These are phyloP conservation scores for Eremothecium gossypii DNA, from an alignment of 1,139 yeast species.

Conservation along the genomic window DNA sequence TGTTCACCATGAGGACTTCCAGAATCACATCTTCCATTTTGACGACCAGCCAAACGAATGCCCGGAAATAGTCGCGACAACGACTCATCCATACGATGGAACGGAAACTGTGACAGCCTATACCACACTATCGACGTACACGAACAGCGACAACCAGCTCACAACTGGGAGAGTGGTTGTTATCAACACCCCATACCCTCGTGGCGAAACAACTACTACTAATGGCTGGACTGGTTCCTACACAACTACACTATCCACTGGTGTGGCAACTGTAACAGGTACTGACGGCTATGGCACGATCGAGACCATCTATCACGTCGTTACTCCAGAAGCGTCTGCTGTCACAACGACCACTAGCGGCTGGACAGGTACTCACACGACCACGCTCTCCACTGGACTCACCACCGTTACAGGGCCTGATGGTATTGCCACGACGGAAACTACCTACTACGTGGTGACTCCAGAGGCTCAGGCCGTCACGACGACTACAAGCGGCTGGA, in stretches of 20 bases:
- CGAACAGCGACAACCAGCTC: slow-evolving; percentile 6
- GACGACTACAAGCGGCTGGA: too few relatives aligned
- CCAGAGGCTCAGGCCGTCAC: slow-evolving; percentile 5
- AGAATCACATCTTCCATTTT: slow-evolving; percentile 7
- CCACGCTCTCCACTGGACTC: slow-evolving; percentile 10
- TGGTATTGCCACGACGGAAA: slow-evolving; percentile 6
- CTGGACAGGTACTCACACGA: slow-evolving; percentile 8
- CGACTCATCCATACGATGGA: slow-evolving; percentile 9
- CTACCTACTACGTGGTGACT: slow-evolving; percentile 10
- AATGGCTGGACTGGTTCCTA: slow-evolving; percentile 7
- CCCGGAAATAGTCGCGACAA: slow-evolving; percentile 6
- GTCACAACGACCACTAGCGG: slow-evolving; percentile 6
- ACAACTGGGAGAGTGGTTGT: slow-evolving; percentile 5
- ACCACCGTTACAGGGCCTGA: slow-evolving; percentile 5
- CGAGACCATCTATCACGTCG: slow-evolving; percentile 10
- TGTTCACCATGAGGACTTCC: slow-evolving; percentile 7
- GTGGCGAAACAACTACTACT: background rate
- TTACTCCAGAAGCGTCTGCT: slow-evolving; percentile 14
- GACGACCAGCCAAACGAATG: slow-evolving; percentile 6
- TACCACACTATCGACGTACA: slow-evolving; percentile 10
- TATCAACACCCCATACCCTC: background rate
- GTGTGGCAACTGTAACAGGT: slow-evolving; percentile 6
- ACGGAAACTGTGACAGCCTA: slow-evolving; percentile 2
- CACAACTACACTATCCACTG: slow-evolving; percentile 10
- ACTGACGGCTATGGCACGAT: slow-evolving; percentile 8